Evolutionary conservation across 805 yeast species (phyloP).

Genomic region (Saccharomyces jurei): DNA sequence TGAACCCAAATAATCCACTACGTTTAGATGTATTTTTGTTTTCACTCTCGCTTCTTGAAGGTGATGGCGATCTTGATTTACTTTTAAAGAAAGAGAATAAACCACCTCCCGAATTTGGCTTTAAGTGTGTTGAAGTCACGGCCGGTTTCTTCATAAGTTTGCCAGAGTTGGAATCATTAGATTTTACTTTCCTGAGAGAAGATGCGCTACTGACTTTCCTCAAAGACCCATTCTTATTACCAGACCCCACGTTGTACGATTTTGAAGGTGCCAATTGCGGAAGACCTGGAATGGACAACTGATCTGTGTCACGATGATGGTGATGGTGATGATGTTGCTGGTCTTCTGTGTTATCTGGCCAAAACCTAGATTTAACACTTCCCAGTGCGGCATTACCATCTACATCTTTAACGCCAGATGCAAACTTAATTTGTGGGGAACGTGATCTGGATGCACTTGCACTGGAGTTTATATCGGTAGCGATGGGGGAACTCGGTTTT

Average conservation of each 20-base stretch:
- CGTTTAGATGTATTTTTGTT: background rate
- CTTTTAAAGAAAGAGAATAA: conserved; percentile 5
- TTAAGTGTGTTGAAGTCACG: background rate
- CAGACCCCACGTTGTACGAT: conserved; percentile 1
- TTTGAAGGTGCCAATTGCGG: background rate
- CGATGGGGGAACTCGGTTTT: background rate
- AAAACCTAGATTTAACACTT: background rate
- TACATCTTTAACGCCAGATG: conserved; percentile 9
- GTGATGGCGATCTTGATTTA: background rate
- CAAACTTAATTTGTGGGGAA: background rate
- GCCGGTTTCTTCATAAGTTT: background rate
- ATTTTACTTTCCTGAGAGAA: conserved; percentile 3
- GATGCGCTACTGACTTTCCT: conserved; percentile 18
- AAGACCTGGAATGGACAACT: background rate
- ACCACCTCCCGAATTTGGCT: background rate
- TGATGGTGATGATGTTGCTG: conserved; percentile 4
- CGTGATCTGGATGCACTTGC: conserved; percentile 1
- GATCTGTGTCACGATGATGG: background rate
- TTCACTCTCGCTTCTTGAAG: background rate
- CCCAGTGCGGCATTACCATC: conserved; percentile 5
- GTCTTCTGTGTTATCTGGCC: background rate
- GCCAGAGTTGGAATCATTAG: conserved; percentile 1
- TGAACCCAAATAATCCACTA: conserved; percentile 3
- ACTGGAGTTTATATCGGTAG: background rate
- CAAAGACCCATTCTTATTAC: conserved; percentile 1